Evolutionary conservation across 2,329 filamentous ascomycete genomes (phyloP).

Genomic region (Clarireedia paspali): DNA sequence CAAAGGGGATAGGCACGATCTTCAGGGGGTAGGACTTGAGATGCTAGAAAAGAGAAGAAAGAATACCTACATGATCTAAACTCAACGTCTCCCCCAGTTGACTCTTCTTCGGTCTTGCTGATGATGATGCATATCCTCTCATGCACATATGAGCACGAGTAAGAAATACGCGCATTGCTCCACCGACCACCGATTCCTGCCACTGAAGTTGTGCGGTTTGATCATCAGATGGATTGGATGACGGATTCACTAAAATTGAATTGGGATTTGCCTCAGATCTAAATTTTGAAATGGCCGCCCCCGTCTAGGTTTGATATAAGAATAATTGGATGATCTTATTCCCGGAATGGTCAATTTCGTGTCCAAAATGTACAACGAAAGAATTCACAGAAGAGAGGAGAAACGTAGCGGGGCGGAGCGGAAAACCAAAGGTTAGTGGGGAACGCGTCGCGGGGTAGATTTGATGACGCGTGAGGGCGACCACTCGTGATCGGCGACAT

Average conservation of each 20-base stretch:
- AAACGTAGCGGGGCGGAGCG: constrained; percentile 1
- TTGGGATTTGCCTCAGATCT: constrained; percentile 13
- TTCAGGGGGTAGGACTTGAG: too few species aligned
- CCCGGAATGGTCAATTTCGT: not conserved
- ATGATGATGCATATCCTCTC: too few species aligned
- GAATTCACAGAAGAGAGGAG: not conserved
- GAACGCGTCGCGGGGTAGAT: constrained; percentile 8
- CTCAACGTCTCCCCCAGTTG: constrained; percentile 40
- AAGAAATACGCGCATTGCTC: not conserved
- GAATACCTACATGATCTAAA: constrained; percentile 46
- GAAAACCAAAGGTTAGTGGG: not conserved
- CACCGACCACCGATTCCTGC: not conserved
- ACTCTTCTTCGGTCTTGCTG: not conserved
- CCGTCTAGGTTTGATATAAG: not conserved
- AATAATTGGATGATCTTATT: not conserved
- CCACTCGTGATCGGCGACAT: too few species aligned
- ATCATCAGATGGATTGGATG: not conserved
- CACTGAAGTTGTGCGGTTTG: too few species aligned
- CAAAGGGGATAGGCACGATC: not conserved
- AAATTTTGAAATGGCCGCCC: not conserved
- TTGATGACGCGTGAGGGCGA: not conserved
- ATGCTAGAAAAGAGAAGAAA: too few species aligned
- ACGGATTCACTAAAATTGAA: constrained; percentile 5
- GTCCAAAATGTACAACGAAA: not conserved
- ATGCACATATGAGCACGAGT: too few species aligned